Conservation (phyloP, 805 yeast genomes). For the Sugiyamaella lignohabitans region DNA sequence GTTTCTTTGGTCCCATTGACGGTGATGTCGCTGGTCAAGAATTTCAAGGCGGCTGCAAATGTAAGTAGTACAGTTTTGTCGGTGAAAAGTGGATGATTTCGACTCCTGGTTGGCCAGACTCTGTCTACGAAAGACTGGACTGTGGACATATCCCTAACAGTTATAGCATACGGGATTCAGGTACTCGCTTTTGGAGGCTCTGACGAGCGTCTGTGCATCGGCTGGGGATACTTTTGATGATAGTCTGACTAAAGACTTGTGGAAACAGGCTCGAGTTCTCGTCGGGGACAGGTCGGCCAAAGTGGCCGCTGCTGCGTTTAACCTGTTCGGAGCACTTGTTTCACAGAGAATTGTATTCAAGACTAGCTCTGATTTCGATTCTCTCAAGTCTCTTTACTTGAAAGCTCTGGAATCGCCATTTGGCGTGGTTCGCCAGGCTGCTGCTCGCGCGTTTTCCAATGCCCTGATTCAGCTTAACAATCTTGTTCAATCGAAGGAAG, state of each 20-base stretch:
- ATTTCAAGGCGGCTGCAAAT: conserved; percentile 21
- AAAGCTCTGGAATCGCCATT: conserved; percentile 24
- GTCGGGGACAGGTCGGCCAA: conserved; percentile 26
- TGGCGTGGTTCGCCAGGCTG: conserved; percentile 24
- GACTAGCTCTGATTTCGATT: conserved; percentile 26
- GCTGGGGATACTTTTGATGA: conserved; percentile 31
- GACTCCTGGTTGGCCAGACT: no score
- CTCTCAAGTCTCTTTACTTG: conserved; percentile 18
- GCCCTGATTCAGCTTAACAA: conserved; percentile 18
- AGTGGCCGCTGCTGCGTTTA: conserved; percentile 29
- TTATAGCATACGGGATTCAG: conserved; percentile 25
- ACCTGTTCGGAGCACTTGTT: conserved; percentile 24
- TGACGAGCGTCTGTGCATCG: conserved; percentile 19
- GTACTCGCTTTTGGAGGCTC: conserved; percentile 19
- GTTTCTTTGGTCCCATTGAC: conserved; percentile 30
- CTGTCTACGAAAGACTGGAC: no score
- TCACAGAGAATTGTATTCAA: conserved; percentile 21
- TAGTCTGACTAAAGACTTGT: conserved; percentile 26
- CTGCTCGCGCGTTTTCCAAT: conserved; percentile 28
- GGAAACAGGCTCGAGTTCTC: conserved; percentile 27
- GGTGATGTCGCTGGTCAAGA: conserved; percentile 24
- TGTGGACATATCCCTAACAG: no score
- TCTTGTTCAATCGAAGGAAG: conserved; percentile 12
- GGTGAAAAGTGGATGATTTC: no score
- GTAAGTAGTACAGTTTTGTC: conserved; percentile 13